A percentile compares a stretch with the other conserved stretches of the same genome.
Conservation (phyloP, 2,329 filamentous ascomycete species). For the Hysterium pulicare region DNA sequence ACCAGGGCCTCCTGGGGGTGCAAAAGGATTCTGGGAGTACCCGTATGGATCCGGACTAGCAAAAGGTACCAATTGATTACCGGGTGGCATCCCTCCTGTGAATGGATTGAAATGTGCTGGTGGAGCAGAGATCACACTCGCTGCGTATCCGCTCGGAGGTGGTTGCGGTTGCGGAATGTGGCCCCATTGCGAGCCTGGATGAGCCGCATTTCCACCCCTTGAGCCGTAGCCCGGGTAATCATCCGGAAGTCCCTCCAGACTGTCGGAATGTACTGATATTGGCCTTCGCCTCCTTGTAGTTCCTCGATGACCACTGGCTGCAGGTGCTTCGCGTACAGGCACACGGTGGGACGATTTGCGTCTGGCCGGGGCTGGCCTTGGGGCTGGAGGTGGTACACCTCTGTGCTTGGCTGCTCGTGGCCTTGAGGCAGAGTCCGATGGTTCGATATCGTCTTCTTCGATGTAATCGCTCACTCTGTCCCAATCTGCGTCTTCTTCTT, state of each 20-base stretch:
- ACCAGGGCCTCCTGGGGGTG: conserved; percentile 13
- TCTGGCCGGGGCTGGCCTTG: conserved; percentile 28
- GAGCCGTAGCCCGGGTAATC: conserved; percentile 43
- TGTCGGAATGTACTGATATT: conserved; percentile 38
- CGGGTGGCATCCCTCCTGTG: conserved; percentile 18
- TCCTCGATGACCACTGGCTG: conserved; percentile 26
- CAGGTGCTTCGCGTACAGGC: conserved; percentile 27
- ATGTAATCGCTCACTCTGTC: no score
- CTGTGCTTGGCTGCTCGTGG: conserved; percentile 35
- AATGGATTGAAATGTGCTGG: conserved; percentile 24
- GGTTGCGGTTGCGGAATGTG: conserved; percentile 32
- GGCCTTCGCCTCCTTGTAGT: conserved; percentile 28
- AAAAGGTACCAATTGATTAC: conserved; percentile 30
- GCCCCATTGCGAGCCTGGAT: conserved; percentile 34
- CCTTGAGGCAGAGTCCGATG: conserved; percentile 49
- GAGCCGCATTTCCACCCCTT: conserved; percentile 26
- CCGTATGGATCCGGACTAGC: conserved; percentile 37
- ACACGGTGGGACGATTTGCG: conserved; percentile 40
- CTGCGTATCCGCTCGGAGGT: conserved; percentile 34
- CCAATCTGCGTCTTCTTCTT: conserved; percentile 30
- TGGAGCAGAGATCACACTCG: conserved; percentile 38
- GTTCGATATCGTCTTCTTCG: conserved; percentile 45
- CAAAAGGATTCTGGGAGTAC: conserved; percentile 33
- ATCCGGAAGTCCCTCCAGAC: conserved; percentile 43
- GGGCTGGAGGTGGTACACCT: conserved; percentile 24